Conservation (phyloP, 129 eudicot species). For the Tagetes erecta region DNA sequence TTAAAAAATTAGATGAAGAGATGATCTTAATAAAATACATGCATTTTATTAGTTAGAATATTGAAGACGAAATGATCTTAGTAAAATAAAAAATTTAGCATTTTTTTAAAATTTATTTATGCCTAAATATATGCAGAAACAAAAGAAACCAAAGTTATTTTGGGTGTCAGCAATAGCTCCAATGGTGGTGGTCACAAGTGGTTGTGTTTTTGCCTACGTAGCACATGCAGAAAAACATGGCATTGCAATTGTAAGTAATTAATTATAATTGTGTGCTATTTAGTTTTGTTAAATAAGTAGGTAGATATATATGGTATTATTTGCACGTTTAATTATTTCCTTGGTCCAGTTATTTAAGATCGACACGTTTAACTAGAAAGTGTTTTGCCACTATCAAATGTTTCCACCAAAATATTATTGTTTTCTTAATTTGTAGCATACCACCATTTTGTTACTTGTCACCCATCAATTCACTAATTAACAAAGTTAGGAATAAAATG, state of each 20-base stretch:
- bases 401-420: slow-evolving; percentile 13
- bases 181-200: slow-evolving; percentile 53
- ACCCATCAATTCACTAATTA: slow-evolving; percentile 18
- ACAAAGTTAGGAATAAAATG: background rate
- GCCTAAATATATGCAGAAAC: slow-evolving; percentile 50
- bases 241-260: slow-evolving; percentile 59
- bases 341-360: background rate
- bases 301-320: background rate
- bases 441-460: slow-evolving; percentile 14
- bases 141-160: slow-evolving; percentile 69
- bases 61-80: too few species aligned
- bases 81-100: too few species aligned
- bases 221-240: slow-evolving; percentile 77
- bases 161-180: slow-evolving; percentile 94
- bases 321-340: background rate
- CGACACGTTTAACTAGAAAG: slow-evolving; percentile 22
- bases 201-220: slow-evolving; percentile 68
- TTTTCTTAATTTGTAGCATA: slow-evolving; percentile 4
- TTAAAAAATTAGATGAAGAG: too few species aligned
- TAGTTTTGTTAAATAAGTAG: background rate
- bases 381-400: slow-evolving; percentile 10
- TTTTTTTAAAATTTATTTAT: too few species aligned
- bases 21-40: too few species aligned
- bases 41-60: too few species aligned
- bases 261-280: background rate